Base-by-base conservation (phyloP, 139 green algal genomes). In the Mesotaenium endlicherianum region DNA sequence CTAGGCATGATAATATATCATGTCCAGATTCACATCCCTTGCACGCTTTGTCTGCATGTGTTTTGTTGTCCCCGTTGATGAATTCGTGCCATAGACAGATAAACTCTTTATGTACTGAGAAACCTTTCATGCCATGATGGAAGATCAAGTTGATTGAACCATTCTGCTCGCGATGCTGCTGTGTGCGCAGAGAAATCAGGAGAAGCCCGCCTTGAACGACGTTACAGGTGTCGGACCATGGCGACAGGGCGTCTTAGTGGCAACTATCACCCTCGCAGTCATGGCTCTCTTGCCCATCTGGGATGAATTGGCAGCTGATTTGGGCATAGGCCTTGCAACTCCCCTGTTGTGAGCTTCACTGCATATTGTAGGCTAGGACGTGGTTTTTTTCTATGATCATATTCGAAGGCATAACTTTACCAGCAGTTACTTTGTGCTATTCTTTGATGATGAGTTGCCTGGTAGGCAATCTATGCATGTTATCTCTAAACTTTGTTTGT, bases 121-220 rank as follows among this genome's bases (percentile, higher is more conserved):
- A n/a, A n/a, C n/a, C n/a, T n/a, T n/a, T n/a, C n/a, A n/a, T n/a
- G n/a, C n/a, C n/a, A n/a, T n/a, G n/a, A n/a, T n/a, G n/a, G n/a
- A n/a, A n/a, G n/a, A n/a, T n/a, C n/a, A n/a, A n/a, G n/a, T n/a
- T n/a, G n/a, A n/a, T n/a, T n/a, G n/a, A n/a, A n/a, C n/a, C n/a
- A n/a, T n/a, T n/a, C n/a, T n/a, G n/a, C n/a, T n/a, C n/a, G n/a
- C n/a, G n/a, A n/a, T n/a, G n/a, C n/a, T n/a, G n/a, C n/a, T n/a
- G n/a, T n/a, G n/a, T n/a, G 11, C 43, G 60, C 75, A 82, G 75
- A 82, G 75, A 76, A 77, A 82, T 42, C 57, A 44, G 2, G 75
- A 82, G 53, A 75, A 44, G 75, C 75, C 75, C 26, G 75, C 75
- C 14, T 70, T 82, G 30, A 82, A 82, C 0, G 75, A 75, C 26